Conservation (phyloP, 495 filamentous ascomycete genomes). For the Bryoglossum gracile region DNA sequence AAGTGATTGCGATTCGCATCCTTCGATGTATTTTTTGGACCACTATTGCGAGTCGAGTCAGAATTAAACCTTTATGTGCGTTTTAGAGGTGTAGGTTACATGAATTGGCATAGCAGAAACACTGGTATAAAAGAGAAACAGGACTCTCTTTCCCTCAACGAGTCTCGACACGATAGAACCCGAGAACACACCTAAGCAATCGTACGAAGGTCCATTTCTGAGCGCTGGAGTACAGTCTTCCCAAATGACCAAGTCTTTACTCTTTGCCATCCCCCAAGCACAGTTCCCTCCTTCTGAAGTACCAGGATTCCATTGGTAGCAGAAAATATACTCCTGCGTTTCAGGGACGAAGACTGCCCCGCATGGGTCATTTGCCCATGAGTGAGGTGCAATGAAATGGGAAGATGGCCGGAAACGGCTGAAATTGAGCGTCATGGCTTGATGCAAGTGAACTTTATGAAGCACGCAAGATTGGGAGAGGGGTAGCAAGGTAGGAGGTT, state of each 20-base stretch:
- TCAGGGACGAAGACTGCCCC: conserved; percentile 21
- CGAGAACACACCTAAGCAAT: conserved; percentile 19
- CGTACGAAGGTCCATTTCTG: conserved; percentile 14
- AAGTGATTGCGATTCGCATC: conserved; percentile 31
- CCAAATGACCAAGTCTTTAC: conserved; percentile 18
- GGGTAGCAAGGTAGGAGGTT: too few species aligned
- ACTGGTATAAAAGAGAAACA: conserved; percentile 30
- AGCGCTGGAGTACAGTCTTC: conserved; percentile 17
- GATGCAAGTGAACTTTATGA: too few species aligned
- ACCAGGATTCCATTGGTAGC: conserved; percentile 24
- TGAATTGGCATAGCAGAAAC: conserved; percentile 29
- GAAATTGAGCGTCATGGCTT: too few species aligned
- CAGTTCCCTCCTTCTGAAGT: conserved; percentile 15
- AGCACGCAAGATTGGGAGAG: too few species aligned
- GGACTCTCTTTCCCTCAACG: conserved; percentile 14
- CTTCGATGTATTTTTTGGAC: conserved; percentile 28
- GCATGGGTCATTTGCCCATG: conserved; percentile 22
- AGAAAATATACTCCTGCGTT: conserved; percentile 23
- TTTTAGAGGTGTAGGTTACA: not conserved
- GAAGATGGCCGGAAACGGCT: conserved; percentile 19
- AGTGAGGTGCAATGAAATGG: conserved; percentile 21
- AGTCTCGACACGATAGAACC: conserved; percentile 16
- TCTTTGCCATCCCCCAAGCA: conserved; percentile 22
- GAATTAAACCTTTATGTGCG: not conserved
- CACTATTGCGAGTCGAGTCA: conserved; percentile 10